phyloP scores from a whole-genome alignment of 2,329 filamentous ascomycete species.

The Hawksworthiomyces lignivorus region DNA sequence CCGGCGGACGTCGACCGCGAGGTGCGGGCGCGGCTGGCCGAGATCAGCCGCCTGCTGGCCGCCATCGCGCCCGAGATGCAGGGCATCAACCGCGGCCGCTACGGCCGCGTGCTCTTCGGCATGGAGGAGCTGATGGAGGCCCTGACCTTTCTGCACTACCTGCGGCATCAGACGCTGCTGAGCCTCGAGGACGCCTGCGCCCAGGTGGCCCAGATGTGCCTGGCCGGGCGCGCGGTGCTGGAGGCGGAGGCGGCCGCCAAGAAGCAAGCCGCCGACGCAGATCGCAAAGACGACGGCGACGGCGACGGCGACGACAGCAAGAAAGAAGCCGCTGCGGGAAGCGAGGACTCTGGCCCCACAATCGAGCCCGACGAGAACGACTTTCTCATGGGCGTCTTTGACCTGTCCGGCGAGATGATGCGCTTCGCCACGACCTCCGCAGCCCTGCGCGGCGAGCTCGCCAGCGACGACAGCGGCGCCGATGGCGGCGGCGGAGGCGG shows the following conservation, averaged over 20 bases:
- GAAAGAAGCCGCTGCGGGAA: slow-evolving; percentile 7
- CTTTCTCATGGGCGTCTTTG: slow-evolving; percentile 85
- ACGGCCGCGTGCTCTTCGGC: slow-evolving; percentile 70
- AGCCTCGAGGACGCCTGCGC: slow-evolving; percentile 52
- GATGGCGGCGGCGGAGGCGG: slow-evolving; percentile 5
- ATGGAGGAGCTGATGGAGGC: slow-evolving; percentile 95
- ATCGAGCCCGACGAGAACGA: slow-evolving; percentile 70
- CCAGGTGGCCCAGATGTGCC: slow-evolving; percentile 32
- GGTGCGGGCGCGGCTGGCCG: slow-evolving; percentile 58
- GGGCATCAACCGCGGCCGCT: slow-evolving; percentile 74
- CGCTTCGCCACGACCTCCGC: slow-evolving; percentile 85
- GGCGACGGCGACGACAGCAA: neutral
- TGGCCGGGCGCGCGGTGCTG: slow-evolving; percentile 23
- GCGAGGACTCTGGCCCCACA: slow-evolving; percentile 15
- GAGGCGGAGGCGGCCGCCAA: slow-evolving; percentile 21
- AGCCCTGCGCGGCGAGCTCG: slow-evolving; percentile 59
- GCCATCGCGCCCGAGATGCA: slow-evolving; percentile 65
- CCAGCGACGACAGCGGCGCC: slow-evolving; percentile 24
- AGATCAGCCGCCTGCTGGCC: slow-evolving; percentile 63
- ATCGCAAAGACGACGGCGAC: neutral
- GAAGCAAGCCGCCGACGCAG: slow-evolving; percentile 15
- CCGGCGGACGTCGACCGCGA: slow-evolving; percentile 64
- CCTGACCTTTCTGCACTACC: slow-evolving; percentile 79
- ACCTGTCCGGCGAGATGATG: slow-evolving; percentile 95
- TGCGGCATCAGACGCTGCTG: slow-evolving; percentile 68